Evolutionary conservation across 371 early-diverging fungal species (phyloP).

Genomic region (Mucor circinelloides): DNA sequence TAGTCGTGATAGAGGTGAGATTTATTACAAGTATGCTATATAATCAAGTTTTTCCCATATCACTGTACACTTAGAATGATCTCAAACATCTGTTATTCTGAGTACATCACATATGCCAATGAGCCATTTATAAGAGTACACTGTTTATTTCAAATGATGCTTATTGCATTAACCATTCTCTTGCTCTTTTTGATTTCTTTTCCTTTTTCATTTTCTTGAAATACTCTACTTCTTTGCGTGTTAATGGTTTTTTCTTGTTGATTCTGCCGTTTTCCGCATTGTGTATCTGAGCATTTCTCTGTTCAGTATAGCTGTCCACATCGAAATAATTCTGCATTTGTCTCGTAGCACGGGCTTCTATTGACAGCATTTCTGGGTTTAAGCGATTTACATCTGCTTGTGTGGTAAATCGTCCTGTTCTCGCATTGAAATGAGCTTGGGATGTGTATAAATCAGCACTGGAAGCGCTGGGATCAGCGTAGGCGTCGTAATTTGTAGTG

Average conservation of each 20-base stretch:
- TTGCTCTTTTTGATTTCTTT: conserved; percentile 45
- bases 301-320: conserved; percentile 48
- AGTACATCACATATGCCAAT: too few species aligned
- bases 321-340: conserved; percentile 56
- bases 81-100: too few species aligned
- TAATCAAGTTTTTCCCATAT: too few species aligned
- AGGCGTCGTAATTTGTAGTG: background rate
- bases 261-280: conserved; percentile 13
- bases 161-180: conserved; percentile 42
- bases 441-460: conserved; percentile 30
- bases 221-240: conserved; percentile 43
- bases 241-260: conserved; percentile 30
- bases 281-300: conserved; percentile 27
- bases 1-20: too few species aligned
- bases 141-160: background rate
- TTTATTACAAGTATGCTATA: too few species aligned
- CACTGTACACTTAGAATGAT: too few species aligned
- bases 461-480: background rate
- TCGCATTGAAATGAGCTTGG: conserved; percentile 54
- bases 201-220: conserved; percentile 48
- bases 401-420: conserved; percentile 54
- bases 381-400: conserved; percentile 37
- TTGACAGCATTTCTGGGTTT: conserved; percentile 43
- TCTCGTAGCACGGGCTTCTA: conserved; percentile 41
- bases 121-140: too few species aligned